These are phyloP conservation scores for Talinum fruticosum DNA, from an alignment of 148 eudicot species.

Conservation along the genomic window DNA sequence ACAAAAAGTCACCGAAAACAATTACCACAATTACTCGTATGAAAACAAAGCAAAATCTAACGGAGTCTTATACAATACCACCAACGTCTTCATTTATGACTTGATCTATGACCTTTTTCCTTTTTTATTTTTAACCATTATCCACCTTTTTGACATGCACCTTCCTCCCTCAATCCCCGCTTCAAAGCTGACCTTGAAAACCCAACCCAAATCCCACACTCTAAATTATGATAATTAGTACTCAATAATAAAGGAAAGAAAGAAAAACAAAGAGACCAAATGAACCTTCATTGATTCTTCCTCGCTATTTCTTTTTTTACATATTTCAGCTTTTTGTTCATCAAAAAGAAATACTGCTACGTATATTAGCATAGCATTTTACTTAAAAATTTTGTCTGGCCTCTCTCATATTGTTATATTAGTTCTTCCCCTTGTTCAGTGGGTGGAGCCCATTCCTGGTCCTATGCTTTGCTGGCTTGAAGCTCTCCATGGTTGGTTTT, in stretches of 20 bases:
- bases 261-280: slow-evolving; percentile 22
- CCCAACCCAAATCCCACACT: not conserved
- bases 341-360: not conserved
- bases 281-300: slow-evolving; percentile 40
- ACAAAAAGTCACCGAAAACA: slow-evolving; percentile 12
- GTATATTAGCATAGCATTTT: too few relatives aligned
- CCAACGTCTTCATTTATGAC: not conserved
- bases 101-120: not conserved
- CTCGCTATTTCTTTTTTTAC: not conserved
- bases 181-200: slow-evolving; percentile 24
- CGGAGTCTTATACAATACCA: not conserved
- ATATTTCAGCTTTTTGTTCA: not conserved
- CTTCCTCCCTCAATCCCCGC: slow-evolving; percentile 24
- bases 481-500: slow-evolving; percentile 55
- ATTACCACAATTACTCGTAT: slow-evolving; percentile 7
- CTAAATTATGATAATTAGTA: not conserved
- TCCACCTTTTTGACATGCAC: slow-evolving; percentile 8
- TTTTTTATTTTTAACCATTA: slow-evolving; percentile 7
- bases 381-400: not conserved
- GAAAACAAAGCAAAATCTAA: slow-evolving; percentile 1
- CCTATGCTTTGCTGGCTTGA: slow-evolving; percentile 80
- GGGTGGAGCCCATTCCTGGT: slow-evolving; percentile 73
- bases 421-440: slow-evolving; percentile 18
- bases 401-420: not conserved
- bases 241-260: not conserved